These are phyloP conservation scores for Agarophyton chilense DNA, from an alignment of 23 red algal genomes.

Conservation along the genomic window DNA sequence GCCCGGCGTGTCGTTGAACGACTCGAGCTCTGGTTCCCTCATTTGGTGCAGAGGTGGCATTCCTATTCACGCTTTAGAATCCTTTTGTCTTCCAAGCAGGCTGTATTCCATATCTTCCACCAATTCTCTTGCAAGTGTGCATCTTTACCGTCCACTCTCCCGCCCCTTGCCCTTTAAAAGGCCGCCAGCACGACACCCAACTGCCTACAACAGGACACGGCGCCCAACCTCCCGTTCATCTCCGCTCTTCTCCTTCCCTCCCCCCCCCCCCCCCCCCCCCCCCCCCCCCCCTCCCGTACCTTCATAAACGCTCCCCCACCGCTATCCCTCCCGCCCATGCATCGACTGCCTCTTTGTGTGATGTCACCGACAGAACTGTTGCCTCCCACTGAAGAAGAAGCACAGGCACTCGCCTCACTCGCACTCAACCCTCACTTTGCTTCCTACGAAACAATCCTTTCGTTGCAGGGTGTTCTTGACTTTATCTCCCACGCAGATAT, in stretches of 20 bases:
- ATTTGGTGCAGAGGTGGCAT: not conserved
- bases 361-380: slow-evolving; percentile 3
- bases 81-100: not conserved
- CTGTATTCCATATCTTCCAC: not conserved
- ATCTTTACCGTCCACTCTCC: too few relatives aligned
- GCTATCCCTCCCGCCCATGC: not conserved
- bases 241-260: not conserved
- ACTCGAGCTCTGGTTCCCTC: not conserved
- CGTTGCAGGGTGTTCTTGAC: slow-evolving; percentile 15
- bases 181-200: not conserved
- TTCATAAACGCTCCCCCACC: not conserved
- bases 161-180: too few relatives aligned
- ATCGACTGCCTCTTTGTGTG: not conserved
- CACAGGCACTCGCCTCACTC: slow-evolving; percentile 2
- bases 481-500: slow-evolving; percentile 17
- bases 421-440: not conserved
- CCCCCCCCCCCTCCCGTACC: not conserved
- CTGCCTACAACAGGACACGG: not conserved
- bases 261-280: not conserved
- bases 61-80: not conserved
- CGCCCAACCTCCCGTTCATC: not conserved
- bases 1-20: not conserved
- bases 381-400: slow-evolving; percentile 24
- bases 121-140: not conserved
- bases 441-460: slow-evolving; percentile 13